Percentiles rank a stretch among this genome's conserved stretches.
Conservation (phyloP, 2,329 filamentous ascomycete genomes). For the Blastomyces gilchristii region DNA sequence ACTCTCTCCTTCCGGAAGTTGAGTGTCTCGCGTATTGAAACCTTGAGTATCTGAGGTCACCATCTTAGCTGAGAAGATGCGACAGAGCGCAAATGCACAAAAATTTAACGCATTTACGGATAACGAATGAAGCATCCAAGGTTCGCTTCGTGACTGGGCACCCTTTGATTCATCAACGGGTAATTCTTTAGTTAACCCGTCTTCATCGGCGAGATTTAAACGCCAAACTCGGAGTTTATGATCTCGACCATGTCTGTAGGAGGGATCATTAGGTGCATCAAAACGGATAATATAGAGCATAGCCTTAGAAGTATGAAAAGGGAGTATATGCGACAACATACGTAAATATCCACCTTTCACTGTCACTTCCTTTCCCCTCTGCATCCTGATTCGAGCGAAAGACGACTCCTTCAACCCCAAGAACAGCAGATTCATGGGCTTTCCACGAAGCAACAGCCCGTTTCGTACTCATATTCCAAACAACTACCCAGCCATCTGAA, state of each 20-base stretch:
- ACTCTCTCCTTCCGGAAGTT: slow-evolving; percentile 4
- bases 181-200: slow-evolving; percentile 51
- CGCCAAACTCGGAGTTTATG: slow-evolving; percentile 81
- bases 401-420: slow-evolving; percentile 64
- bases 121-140: slow-evolving; percentile 77
- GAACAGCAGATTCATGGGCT: slow-evolving; percentile 66
- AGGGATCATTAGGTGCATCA: not conserved
- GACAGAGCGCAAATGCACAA: slow-evolving; percentile 65
- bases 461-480: slow-evolving; percentile 78
- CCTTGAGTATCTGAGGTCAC: not conserved
- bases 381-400: slow-evolving; percentile 8
- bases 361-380: slow-evolving; percentile 31
- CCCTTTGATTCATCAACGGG: slow-evolving; percentile 54
- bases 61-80: slow-evolving; percentile 18
- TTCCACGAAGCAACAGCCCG: slow-evolving; percentile 76
- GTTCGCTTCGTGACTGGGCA: slow-evolving; percentile 43
- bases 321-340: slow-evolving; percentile 39
- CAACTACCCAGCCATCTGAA: slow-evolving; percentile 75
- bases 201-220: slow-evolving; percentile 51
- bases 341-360: slow-evolving; percentile 65
- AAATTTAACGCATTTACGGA: slow-evolving; percentile 93
- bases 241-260: slow-evolving; percentile 72
- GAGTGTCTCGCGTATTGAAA: slow-evolving; percentile 19
- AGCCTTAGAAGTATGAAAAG: not conserved
- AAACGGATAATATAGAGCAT: slow-evolving; percentile 7